These are phyloP conservation scores for Cladophialophora immunda DNA, from an alignment of 2,329 filamentous ascomycete species.

Conservation along the genomic window DNA sequence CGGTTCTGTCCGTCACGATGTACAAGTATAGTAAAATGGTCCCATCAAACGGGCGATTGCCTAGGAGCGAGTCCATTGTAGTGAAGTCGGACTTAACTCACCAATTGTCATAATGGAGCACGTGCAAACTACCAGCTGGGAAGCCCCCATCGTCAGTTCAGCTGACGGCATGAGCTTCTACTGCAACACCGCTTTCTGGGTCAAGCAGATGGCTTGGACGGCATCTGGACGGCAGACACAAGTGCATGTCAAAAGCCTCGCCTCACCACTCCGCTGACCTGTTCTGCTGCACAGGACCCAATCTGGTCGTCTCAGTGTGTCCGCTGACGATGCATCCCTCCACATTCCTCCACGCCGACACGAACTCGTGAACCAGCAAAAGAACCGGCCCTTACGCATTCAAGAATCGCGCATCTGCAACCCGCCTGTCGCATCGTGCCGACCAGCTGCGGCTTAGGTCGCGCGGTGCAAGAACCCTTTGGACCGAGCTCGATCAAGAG, in stretches of 20 bases:
- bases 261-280: conserved; percentile 15
- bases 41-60: background rate
- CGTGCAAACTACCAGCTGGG: conserved; percentile 16
- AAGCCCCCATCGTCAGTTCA: conserved; percentile 12
- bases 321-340: conserved; percentile 28
- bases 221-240: conserved; percentile 1
- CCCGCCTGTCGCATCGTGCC: conserved; percentile 35
- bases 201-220: conserved; percentile 1
- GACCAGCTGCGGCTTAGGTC: conserved; percentile 32
- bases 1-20: background rate
- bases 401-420: conserved; percentile 28
- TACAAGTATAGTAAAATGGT: background rate
- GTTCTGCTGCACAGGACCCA: conserved; percentile 27
- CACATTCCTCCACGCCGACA: conserved; percentile 17
- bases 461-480: conserved; percentile 3
- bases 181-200: conserved; percentile 18
- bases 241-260: conserved; percentile 11
- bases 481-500: conserved; percentile 8
- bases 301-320: conserved; percentile 18
- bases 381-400: conserved; percentile 4
- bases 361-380: conserved; percentile 18
- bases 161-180: conserved; percentile 24
- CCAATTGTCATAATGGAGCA: background rate
- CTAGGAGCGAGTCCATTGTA: background rate
- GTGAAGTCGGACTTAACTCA: background rate